Evolutionary conservation across 768 basidiomycete genomes (phyloP).

Genomic region (Paxillus rubicundulus): DNA sequence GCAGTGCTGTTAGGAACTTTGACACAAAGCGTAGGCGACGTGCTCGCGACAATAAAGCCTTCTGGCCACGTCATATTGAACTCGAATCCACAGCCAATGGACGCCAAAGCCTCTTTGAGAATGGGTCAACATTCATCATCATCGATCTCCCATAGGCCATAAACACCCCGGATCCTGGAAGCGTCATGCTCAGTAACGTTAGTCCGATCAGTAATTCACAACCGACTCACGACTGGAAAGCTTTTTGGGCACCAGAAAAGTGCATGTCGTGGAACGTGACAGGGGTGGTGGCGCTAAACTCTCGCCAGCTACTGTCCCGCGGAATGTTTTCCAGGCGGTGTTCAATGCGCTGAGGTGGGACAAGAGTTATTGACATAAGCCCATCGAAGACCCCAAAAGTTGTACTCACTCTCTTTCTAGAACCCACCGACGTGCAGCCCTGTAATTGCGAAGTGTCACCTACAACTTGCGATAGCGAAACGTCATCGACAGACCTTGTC

Average conservation of each 20-base stretch:
- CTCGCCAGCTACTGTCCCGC: conserved; percentile 25
- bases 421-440: conserved; percentile 25
- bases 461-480: background rate
- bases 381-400: background rate
- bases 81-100: too few relatives aligned
- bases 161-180: too few relatives aligned
- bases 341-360: conserved; percentile 25
- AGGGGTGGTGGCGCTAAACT: conserved; percentile 36
- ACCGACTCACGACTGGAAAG: too few relatives aligned
- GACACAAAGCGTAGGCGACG: too few relatives aligned
- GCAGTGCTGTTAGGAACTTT: too few relatives aligned
- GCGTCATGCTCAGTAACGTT: too few relatives aligned
- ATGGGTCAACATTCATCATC: too few relatives aligned
- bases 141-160: too few relatives aligned
- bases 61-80: too few relatives aligned
- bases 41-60: too few relatives aligned
- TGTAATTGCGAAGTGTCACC: conserved; percentile 3
- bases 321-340: conserved; percentile 30
- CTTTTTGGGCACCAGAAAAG: conserved; percentile 23
- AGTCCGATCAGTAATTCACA: too few relatives aligned
- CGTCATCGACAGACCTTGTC: conserved; percentile 12
- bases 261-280: conserved; percentile 21
- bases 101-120: too few relatives aligned
- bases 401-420: conserved; percentile 23
- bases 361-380: background rate